phyloP scores from a whole-genome alignment of 805 yeast species.

The Danielozyma ontarioensis region DNA sequence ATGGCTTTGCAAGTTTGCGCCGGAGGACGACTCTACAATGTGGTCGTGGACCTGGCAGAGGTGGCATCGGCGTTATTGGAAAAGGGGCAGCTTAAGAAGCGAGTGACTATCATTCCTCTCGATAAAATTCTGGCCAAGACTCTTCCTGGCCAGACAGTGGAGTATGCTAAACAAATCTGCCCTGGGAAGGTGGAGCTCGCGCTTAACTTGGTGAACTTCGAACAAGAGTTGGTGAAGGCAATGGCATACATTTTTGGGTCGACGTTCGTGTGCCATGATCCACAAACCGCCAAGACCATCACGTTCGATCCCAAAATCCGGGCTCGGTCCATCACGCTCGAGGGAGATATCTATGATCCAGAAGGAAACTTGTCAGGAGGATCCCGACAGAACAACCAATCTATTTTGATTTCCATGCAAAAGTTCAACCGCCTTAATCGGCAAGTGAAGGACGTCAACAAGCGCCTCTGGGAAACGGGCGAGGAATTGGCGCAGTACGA shows the following conservation, averaged over 20 bases:
- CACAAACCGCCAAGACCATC: conserved; percentile 82
- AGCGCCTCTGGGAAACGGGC: conserved; percentile 36
- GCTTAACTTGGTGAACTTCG: conserved; percentile 70
- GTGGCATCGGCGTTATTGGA: conserved; percentile 83
- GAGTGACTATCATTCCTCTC: conserved; percentile 89
- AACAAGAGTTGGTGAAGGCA: conserved; percentile 65
- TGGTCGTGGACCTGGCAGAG: conserved; percentile 83
- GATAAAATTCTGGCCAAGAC: conserved; percentile 71
- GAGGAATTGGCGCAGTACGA: conserved; percentile 39
- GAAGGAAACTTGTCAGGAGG: conserved; percentile 96
- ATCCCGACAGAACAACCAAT: conserved; percentile 57
- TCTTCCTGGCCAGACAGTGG: conserved; percentile 47
- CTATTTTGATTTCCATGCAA: conserved; percentile 62
- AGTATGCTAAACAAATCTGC: conserved; percentile 67
- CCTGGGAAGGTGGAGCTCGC: conserved; percentile 91
- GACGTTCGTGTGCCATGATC: conserved; percentile 82
- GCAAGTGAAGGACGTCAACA: conserved; percentile 36
- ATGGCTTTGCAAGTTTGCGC: conserved; percentile 91
- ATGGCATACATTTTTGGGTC: conserved; percentile 90
- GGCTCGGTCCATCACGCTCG: conserved; percentile 78
- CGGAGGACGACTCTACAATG: conserved; percentile 84
- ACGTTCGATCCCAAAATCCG: conserved; percentile 80
- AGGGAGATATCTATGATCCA: conserved; percentile 95
- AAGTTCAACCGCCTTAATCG: conserved; percentile 46
- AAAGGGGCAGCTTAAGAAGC: conserved; percentile 66